Base-by-base conservation (phyloP, 768 basidiomycete genomes). In the Lyophyllum semitale region DNA sequence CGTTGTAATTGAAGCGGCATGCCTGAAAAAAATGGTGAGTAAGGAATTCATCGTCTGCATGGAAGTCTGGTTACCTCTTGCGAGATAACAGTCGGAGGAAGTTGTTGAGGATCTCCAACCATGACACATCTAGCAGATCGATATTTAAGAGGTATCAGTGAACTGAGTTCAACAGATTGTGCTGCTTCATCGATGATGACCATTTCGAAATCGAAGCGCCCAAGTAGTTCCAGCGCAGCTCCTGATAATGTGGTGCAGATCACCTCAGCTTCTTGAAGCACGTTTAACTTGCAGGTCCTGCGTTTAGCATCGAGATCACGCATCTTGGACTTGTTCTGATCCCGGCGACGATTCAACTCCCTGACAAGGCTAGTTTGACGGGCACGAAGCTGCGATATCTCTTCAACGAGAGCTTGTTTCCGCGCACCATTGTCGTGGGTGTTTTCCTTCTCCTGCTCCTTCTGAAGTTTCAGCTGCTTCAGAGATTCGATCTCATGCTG, bases 161-260 rank as follows among this genome's bases (percentile, higher is more conserved):
- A 93, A 59, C 92, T 94, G 38, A 98, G 79, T 70, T 99, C 97
- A 44, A 98, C 89, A 15, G 95, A 89, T 71, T 99, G 97, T 1
- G 96, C 96, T 1, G 97, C 97, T 71, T 99, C 97, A 65, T 99
- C 97, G 56, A 99, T 96, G 68, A 99, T 87, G 62, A 99, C 83
- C 73, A 96, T 91, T 62, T 97, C 95, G 66, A 98, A 98, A 48
- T 95, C 89, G 59, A 92, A 83, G 32, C 82, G 77, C 53, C 90
- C 84, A 38, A 99, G 77, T 44, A 82, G 80, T 15, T 97, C 95
- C 59, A 97, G 92, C 4, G 95, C 97, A 17, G 96, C 81, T 29
- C 96, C 96, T 7, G 96, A 93, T 18, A 99, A 78, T 0, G 97
- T 99, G 37, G 87, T 81, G 67, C 97, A 99, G 48, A 99, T 89